phyloP scores from a whole-genome alignment of 1,284 basidiomycete species.

The Calocybe gambosa region DNA sequence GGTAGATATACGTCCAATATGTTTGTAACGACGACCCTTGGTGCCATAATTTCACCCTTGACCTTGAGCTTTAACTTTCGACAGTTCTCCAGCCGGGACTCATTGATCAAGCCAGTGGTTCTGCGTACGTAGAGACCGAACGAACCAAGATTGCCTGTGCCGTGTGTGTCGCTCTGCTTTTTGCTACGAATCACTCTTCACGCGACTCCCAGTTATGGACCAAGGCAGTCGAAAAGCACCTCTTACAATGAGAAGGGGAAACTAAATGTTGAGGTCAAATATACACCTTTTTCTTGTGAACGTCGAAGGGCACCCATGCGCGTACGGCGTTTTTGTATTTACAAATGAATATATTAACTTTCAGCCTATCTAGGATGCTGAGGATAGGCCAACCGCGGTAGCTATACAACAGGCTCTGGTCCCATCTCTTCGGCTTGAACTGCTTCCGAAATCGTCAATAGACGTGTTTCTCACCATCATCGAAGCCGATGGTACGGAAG shows the following conservation, averaged over 20 bases:
- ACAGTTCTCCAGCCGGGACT: constrained; percentile 85
- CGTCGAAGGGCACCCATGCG: constrained; percentile 78
- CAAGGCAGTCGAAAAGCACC: constrained; percentile 77
- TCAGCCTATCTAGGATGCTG: constrained; percentile 71
- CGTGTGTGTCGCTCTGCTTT: constrained; percentile 47
- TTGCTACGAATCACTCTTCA: constrained; percentile 6
- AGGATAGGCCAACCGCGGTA: constrained; percentile 79
- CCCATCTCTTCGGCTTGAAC: constrained; percentile 82
- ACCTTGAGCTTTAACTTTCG: constrained; percentile 5
- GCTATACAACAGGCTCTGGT: constrained; percentile 84
- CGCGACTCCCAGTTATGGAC: constrained; percentile 70
- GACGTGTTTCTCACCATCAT: constrained; percentile 90
- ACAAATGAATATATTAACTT: constrained; percentile 13
- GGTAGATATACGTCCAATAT: constrained; percentile 76
- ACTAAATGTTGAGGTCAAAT: constrained; percentile 94
- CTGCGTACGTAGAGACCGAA: constrained; percentile 89
- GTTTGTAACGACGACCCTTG: constrained; percentile 32
- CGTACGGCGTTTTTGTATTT: constrained; percentile 41
- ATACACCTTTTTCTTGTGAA: constrained; percentile 85
- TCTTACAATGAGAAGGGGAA: constrained; percentile 82
- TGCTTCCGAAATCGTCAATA: constrained; percentile 90
- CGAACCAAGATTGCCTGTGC: constrained; percentile 92
- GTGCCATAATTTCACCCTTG: neutral
- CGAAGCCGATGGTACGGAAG: constrained; percentile 84
- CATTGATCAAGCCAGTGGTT: constrained; percentile 90